Evolutionary conservation across 1,139 yeast species (phyloP), one percentile per base, ranked within the genome.

Genomic region (Protomyces pachydermus): DNA sequence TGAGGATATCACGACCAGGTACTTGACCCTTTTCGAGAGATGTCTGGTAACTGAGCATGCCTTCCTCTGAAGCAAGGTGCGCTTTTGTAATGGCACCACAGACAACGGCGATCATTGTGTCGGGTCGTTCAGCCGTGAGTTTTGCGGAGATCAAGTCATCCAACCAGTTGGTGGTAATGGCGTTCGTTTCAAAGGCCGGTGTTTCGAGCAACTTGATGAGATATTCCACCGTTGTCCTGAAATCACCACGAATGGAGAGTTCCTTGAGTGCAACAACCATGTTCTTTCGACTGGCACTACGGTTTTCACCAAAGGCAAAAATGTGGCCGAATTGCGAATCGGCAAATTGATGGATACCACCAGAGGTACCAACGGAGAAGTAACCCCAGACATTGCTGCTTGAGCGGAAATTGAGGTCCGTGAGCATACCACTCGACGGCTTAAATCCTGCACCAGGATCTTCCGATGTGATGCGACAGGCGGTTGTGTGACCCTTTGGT

Each of bases 381-480:
- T 93, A 93, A 80, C 98, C 98, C 98, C 98, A 93, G 60, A 93
- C 98, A 72, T 93, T 93, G 23, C 97, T 90, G 51, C 96, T 87
- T 3, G 98, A 93, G 76, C 98, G 84, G 82, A 93, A 93, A 76
- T 93, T 95, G 75, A 93, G 84, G 75, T 93, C 98, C 72, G 91
- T 97, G 78, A 93, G 82, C 67, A 91, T 85, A 80, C 98, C 98
- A 74, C 97, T 95, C 60, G 97, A 89, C 66, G 98, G 98, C 77
- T 93, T 93, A 82, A 93, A 93, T 57, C 98, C 98, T 79, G 91
- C 98, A 75, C 97, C 95, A 50, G 98, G 98, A 78, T 93, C 98
- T 79, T 93, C 98, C 8, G 97, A 89, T 38, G 98, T 93, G 76
- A 93, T 93, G 81, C 98, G 91, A 80, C 98, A 91, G 62, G 98